These are phyloP conservation scores for Hericium coralloides DNA, from an alignment of 768 basidiomycete species.

Conservation along the genomic window DNA sequence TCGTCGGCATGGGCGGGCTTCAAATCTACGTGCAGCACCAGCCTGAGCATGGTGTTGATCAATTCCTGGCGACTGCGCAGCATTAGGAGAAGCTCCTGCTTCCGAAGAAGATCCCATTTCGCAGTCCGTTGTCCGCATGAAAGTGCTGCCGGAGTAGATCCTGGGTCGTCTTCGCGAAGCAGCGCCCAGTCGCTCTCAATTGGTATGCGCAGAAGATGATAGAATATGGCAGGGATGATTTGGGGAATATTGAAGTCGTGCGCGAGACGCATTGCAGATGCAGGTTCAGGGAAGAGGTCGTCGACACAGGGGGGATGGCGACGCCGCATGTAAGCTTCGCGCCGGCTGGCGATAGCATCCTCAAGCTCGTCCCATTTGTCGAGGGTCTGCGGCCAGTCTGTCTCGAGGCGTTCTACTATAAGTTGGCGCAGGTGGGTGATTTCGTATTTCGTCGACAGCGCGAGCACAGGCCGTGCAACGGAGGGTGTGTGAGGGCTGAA, in stretches of 20 bases:
- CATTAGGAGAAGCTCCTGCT: too few relatives aligned
- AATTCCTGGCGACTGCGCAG: too few relatives aligned
- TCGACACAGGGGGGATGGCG: background rate
- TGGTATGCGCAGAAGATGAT: background rate
- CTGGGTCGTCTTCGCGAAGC: too few relatives aligned
- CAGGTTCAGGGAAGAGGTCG: background rate
- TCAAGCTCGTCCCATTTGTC: slow-evolving; percentile 20
- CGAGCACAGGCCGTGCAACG: background rate
- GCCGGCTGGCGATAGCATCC: background rate
- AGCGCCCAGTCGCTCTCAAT: background rate
- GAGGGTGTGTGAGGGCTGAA: background rate
- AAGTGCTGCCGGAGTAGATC: too few relatives aligned
- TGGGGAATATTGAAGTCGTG: background rate
- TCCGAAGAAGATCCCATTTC: too few relatives aligned
- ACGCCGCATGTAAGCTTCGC: background rate
- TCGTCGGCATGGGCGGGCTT: too few relatives aligned
- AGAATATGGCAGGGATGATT: background rate
- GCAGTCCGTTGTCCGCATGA: too few relatives aligned
- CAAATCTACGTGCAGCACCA: too few relatives aligned
- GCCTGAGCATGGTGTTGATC: too few relatives aligned
- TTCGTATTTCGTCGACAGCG: slow-evolving; percentile 14
- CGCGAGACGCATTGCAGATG: background rate
- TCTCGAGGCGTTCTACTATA: slow-evolving; percentile 20
- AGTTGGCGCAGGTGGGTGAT: slow-evolving; percentile 6
- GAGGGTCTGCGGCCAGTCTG: slow-evolving; percentile 20